Evolutionary conservation across 2,329 filamentous ascomycete species (phyloP).

Genomic region (Clonostachys chloroleuca): DNA sequence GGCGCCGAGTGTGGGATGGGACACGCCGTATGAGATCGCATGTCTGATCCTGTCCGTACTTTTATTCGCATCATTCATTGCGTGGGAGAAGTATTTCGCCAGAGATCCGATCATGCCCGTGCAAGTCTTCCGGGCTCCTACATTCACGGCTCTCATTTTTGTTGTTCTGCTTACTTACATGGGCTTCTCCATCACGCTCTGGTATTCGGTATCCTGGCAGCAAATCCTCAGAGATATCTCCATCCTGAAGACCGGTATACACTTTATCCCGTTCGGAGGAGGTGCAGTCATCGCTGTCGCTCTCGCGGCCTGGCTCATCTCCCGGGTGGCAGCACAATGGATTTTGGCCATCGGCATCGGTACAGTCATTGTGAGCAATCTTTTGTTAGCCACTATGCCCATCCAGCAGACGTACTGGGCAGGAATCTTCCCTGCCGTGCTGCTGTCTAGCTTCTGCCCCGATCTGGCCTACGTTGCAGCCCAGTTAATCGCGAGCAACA

Average conservation of each 20-base stretch:
- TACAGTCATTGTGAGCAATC: conserved; percentile 9
- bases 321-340: conserved; percentile 37
- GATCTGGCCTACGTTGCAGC: conserved; percentile 46
- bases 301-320: conserved; percentile 38
- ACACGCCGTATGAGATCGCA: conserved; percentile 30
- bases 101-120: conserved; percentile 38
- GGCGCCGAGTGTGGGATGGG: conserved; percentile 40
- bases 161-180: conserved; percentile 41
- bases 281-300: conserved; percentile 28
- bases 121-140: conserved; percentile 35
- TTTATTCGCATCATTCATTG: conserved; percentile 20
- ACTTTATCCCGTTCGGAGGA: conserved; percentile 33
- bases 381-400: conserved; percentile 32
- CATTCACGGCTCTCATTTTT: conserved; percentile 33
- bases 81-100: conserved; percentile 35
- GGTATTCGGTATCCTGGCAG: conserved; percentile 41
- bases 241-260: conserved; percentile 27
- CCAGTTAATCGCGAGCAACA: conserved; percentile 49
- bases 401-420: conserved; percentile 31
- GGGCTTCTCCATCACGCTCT: conserved; percentile 39
- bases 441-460: conserved; percentile 29
- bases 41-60: conserved; percentile 27
- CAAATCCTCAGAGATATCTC: conserved; percentile 32
- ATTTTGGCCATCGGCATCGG: conserved; percentile 37
- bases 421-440: conserved; percentile 31